Base-by-base conservation (phyloP, 192 early-diverging fungal species). In the Gigaspora rosea region DNA sequence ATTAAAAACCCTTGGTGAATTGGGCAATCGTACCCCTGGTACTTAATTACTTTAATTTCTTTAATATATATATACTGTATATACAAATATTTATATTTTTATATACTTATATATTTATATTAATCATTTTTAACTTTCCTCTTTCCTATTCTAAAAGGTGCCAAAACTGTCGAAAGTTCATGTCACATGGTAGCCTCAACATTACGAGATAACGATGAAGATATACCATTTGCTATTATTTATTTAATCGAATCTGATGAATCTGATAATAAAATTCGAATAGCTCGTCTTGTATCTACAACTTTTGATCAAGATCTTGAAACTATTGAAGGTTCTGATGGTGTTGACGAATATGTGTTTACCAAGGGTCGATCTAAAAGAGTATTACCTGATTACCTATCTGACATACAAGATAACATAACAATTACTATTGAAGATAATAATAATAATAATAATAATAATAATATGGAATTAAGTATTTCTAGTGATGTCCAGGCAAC, bases 21-120 rank as follows among this genome's bases (percentile, higher is more conserved):
- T 84, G 49, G 81, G 80, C 41, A 84, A 84, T 69, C 64, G 51
- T 20, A 76, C 75, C 16, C 13, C n/a, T 12, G 75, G 75, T 67
- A 76, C 10, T 9, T 20, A 4, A 56, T n/a, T 5, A 27, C n/a
- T 27, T 27, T 27, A 27, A 27, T 15, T n/a, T 18, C 52, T n/a
- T n/a, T n/a, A 56, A 52, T 20, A 47, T 46, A 2, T 15, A 27
- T 13, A 57, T 41, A 41, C n/a, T n/a, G n/a, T 41, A 41, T 41
- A 41, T 41, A 41, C 36, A 41, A 2, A 46, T 4, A 15, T 16
- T 0, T 35, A 35, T 67, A 46, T 54, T 12, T 48, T 4, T 51
- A 32, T 69, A 16, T 49, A 32, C 0, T 12, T 52, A 8, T 52
- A 35, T 70, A 8, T 27, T 52, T 51, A 52, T 32, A 12, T 51